Conservation (phyloP, 257 asterid species). For the Apocynum venetum region DNA sequence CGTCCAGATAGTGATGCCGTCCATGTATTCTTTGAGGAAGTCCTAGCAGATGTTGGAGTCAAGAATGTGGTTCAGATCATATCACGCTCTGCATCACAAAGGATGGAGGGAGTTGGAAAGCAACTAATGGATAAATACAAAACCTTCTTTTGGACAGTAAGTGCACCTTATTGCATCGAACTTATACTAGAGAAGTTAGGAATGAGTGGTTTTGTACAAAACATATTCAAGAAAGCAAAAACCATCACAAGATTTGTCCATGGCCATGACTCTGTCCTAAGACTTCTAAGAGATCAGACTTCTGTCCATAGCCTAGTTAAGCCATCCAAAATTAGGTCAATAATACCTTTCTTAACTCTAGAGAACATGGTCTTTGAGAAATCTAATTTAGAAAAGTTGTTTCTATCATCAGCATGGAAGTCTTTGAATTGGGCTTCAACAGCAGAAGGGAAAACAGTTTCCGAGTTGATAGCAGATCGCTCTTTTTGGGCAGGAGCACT, state of each 20-base stretch:
- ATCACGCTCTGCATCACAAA: constrained; percentile 38
- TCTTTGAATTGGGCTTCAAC: constrained; percentile 19
- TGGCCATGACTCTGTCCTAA: constrained; percentile 22
- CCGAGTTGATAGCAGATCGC: constrained; percentile 32
- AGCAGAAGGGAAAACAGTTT: constrained; percentile 30
- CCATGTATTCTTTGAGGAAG: constrained; percentile 24
- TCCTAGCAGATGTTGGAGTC: constrained; percentile 42
- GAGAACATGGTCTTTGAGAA: constrained; percentile 46
- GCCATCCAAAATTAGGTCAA: constrained; percentile 28
- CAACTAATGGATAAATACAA: constrained; percentile 32
- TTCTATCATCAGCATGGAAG: constrained; percentile 27
- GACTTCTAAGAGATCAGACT: constrained; percentile 25
- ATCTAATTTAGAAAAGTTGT: constrained; percentile 26
- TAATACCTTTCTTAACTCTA: constrained; percentile 38
- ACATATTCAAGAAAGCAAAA: constrained; percentile 44
- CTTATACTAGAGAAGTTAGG: constrained; percentile 55
- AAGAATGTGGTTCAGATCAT: constrained; percentile 46
- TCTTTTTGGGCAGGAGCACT: constrained; percentile 47
- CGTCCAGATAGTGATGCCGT: constrained; percentile 22
- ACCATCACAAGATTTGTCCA: constrained; percentile 36
- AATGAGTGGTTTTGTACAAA: constrained; percentile 17
- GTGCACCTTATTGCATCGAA: constrained; percentile 51
- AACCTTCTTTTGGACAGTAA: constrained; percentile 50
- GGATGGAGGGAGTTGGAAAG: constrained; percentile 47
- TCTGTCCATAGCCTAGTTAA: constrained; percentile 21